Evolutionary conservation across 2,329 filamentous ascomycete genomes (phyloP).

Genomic region (Monilinia laxa): DNA sequence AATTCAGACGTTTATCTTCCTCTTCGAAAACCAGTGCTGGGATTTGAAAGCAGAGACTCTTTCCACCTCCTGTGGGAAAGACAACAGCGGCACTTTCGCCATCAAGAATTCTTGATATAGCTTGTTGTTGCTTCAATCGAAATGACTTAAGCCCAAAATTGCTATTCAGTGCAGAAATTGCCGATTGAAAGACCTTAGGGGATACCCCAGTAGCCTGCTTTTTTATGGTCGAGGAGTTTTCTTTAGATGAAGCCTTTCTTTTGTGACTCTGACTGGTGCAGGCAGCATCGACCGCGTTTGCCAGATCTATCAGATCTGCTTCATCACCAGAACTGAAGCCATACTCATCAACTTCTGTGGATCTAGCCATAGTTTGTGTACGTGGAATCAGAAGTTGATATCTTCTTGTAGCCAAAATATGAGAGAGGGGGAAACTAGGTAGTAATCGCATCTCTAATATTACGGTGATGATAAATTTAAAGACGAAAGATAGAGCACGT

Average conservation of each 20-base stretch:
- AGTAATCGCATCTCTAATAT: background rate
- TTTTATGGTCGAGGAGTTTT: conserved; percentile 19
- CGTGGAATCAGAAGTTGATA: background rate
- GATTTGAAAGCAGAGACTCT: conserved; percentile 46
- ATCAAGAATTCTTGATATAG: conserved; percentile 45
- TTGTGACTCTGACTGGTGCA: conserved; percentile 17
- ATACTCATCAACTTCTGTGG: conserved; percentile 25
- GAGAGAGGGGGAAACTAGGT: background rate
- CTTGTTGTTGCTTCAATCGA: conserved; percentile 48
- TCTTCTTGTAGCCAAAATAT: background rate
- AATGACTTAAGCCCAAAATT: conserved; percentile 46
- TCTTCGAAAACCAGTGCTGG: conserved; percentile 47
- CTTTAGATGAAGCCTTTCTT: conserved; percentile 18
- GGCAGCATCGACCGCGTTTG: conserved; percentile 9
- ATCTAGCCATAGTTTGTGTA: conserved; percentile 1
- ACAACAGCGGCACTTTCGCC: conserved; percentile 47
- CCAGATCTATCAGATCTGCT: conserved; percentile 26
- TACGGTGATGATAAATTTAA: background rate
- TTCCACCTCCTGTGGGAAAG: conserved; percentile 46
- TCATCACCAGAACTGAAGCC: conserved; percentile 30
- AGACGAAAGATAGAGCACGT: background rate
- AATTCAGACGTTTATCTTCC: conserved; percentile 40
- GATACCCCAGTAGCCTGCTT: conserved; percentile 5
- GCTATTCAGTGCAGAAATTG: conserved; percentile 42
- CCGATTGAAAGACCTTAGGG: conserved; percentile 28